A percentile compares a stretch with the other conserved stretches of the same genome.
Evolutionary conservation across 148 eudicot species (phyloP).

Genomic region (Limonium bicolor): DNA sequence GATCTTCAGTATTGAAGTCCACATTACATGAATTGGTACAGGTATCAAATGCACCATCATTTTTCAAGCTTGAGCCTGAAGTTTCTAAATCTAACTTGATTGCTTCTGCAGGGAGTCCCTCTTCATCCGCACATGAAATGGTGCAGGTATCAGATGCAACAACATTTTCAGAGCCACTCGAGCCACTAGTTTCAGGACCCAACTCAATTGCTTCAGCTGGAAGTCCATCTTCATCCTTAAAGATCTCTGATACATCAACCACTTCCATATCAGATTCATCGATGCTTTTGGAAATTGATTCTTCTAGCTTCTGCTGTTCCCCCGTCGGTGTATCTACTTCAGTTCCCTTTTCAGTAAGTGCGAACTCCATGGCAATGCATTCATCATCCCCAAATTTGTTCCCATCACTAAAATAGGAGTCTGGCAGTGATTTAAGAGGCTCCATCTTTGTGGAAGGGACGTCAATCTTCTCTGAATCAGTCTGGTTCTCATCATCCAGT

Average conservation of each 20-base stretch:
- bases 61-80: no score
- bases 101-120: conserved; percentile 13
- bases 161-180: not conserved
- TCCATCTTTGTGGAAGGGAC: conserved; percentile 10
- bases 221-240: conserved; percentile 16
- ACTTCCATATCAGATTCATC: conserved; percentile 25
- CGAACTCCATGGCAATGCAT: conserved; percentile 13
- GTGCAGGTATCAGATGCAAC: no score
- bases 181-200: conserved; percentile 13
- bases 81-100: conserved; percentile 4
- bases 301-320: conserved; percentile 9
- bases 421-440: conserved; percentile 5
- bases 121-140: no score
- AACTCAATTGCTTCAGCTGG: conserved; percentile 9
- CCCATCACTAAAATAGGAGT: conserved; percentile 6
- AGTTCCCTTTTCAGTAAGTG: conserved; percentile 24
- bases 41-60: no score
- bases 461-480: conserved; percentile 15
- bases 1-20: conserved; percentile 10
- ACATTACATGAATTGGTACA: not conserved
- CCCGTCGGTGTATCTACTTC: conserved; percentile 15
- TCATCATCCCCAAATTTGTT: conserved; percentile 12
- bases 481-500: conserved; percentile 29
- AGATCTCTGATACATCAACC: conserved; percentile 39
- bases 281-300: conserved; percentile 9